Conservation (phyloP, 169 alveolate genomes). For the Theileria annulata region DNA sequence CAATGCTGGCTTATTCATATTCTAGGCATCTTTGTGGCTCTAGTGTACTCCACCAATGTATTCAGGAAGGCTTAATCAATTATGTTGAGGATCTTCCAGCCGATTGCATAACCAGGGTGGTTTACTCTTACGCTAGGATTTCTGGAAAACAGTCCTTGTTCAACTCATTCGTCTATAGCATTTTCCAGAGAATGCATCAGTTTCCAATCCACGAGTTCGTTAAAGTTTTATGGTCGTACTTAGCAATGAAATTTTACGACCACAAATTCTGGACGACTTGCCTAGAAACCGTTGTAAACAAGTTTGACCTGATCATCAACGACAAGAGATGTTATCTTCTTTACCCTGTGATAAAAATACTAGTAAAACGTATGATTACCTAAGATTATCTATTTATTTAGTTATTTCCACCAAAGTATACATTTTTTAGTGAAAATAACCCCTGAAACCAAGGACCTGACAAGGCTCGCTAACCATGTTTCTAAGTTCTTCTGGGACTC, state of each 20-base stretch:
- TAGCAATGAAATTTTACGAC: conserved; percentile 49
- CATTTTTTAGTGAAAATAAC: conserved; percentile 37
- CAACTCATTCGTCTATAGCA: conserved; percentile 19
- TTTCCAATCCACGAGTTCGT: conserved; percentile 55
- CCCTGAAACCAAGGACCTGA: conserved; percentile 20
- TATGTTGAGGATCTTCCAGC: conserved; percentile 63
- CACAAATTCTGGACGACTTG: conserved; percentile 43
- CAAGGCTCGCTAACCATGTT: conserved; percentile 47
- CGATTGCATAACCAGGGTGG: conserved; percentile 61
- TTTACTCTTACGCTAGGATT: conserved; percentile 50
- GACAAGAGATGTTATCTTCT: conserved; percentile 46
- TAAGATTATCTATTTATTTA: too few species aligned
- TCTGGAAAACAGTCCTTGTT: conserved; percentile 45
- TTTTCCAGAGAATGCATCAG: conserved; percentile 58
- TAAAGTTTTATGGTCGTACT: conserved; percentile 55
- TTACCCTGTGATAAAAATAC: conserved; percentile 50
- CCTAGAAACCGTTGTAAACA: conserved; percentile 15
- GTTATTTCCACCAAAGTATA: too few species aligned
- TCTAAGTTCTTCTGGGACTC: conserved; percentile 22
- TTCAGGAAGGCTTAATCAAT: conserved; percentile 42
- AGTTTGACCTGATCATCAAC: conserved; percentile 24
- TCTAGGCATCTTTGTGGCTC: conserved; percentile 39
- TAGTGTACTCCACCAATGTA: conserved; percentile 52
- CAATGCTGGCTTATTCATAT: conserved; percentile 58
- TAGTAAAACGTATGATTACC: conserved; percentile 16